Conservation (phyloP, 2,329 filamentous ascomycete species). For the Hypoxylon sp. region DNA sequence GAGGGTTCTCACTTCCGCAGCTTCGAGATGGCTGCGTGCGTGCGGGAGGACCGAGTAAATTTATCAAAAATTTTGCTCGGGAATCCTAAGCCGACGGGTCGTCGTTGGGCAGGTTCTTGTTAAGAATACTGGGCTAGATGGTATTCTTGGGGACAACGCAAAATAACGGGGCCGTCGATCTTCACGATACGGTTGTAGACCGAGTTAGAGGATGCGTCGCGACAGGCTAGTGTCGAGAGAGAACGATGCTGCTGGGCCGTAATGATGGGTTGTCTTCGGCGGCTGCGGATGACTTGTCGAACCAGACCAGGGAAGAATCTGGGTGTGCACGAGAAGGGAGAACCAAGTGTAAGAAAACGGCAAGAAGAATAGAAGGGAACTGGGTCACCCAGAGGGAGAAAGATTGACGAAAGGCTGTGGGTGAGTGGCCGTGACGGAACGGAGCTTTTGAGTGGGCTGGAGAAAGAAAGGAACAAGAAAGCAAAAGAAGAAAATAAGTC, state of each 20-base stretch:
- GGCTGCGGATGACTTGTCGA: slow-evolving; percentile 5
- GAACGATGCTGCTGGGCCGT: slow-evolving; percentile 15
- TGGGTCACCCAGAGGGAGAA: slow-evolving; percentile 42
- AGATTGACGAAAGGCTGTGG: slow-evolving; percentile 44
- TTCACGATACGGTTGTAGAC: background rate
- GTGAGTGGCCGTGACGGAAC: slow-evolving; percentile 45
- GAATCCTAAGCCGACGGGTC: slow-evolving; percentile 1
- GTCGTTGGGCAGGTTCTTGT: background rate
- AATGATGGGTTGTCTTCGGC: slow-evolving; percentile 12
- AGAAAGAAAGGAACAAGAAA: slow-evolving; percentile 35
- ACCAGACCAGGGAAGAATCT: slow-evolving; percentile 15
- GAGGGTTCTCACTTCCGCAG: slow-evolving; percentile 26
- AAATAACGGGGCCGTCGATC: slow-evolving; percentile 14
- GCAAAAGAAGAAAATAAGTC: slow-evolving; percentile 18
- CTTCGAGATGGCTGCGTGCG: background rate
- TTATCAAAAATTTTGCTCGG: slow-evolving; percentile 34
- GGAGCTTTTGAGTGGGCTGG: slow-evolving; percentile 43
- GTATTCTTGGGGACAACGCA: slow-evolving; percentile 10
- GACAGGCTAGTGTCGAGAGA: slow-evolving; percentile 2
- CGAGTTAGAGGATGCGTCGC: slow-evolving; percentile 8
- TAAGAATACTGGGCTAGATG: slow-evolving; percentile 20
- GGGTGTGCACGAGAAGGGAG: slow-evolving; percentile 21
- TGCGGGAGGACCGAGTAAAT: slow-evolving; percentile 21
- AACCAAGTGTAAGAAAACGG: slow-evolving; percentile 32
- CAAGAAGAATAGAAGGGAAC: slow-evolving; percentile 43